Conservation (phyloP, 179 eudicot species). For the Drosera spatulata region DNA sequence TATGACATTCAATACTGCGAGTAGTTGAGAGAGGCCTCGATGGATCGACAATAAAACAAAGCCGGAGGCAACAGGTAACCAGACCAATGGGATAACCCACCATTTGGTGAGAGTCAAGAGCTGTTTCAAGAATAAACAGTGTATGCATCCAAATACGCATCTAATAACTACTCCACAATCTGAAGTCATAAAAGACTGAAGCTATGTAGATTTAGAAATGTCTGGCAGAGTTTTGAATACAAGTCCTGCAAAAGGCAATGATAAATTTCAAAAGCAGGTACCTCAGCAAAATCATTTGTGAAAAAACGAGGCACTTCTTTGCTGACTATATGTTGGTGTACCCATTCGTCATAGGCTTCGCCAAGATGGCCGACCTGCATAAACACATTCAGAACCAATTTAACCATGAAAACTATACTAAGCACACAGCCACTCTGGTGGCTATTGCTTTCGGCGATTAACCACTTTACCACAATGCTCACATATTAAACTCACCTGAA, state of each 20-base stretch:
- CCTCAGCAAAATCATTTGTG: conserved; percentile 39
- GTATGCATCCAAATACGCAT: too few relatives aligned
- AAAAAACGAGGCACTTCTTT: conserved; percentile 46
- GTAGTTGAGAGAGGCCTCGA: conserved; percentile 20
- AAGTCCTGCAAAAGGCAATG: too few relatives aligned
- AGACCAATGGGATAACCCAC: conserved; percentile 60
- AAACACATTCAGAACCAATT: neutral
- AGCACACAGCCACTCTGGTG: too few relatives aligned
- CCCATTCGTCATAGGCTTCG: conserved; percentile 58
- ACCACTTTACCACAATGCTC: too few relatives aligned
- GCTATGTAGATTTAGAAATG: neutral
- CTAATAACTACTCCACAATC: too few relatives aligned
- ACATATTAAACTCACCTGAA: conserved; percentile 18
- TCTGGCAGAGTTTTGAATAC: too few relatives aligned
- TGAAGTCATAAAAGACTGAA: too few relatives aligned
- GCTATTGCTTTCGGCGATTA: neutral
- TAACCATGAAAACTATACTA: too few relatives aligned
- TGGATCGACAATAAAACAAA: conserved; percentile 14
- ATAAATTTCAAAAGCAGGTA: too few relatives aligned
- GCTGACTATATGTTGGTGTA: conserved; percentile 42
- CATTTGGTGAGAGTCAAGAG: conserved; percentile 47
- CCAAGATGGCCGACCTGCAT: conserved; percentile 63
- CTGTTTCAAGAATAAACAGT: conserved; percentile 18
- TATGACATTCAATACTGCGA: conserved; percentile 14
- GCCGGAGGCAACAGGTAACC: conserved; percentile 53